Conservation (phyloP, 148 eudicot genomes). For the Hydrangea macrophylla region DNA sequence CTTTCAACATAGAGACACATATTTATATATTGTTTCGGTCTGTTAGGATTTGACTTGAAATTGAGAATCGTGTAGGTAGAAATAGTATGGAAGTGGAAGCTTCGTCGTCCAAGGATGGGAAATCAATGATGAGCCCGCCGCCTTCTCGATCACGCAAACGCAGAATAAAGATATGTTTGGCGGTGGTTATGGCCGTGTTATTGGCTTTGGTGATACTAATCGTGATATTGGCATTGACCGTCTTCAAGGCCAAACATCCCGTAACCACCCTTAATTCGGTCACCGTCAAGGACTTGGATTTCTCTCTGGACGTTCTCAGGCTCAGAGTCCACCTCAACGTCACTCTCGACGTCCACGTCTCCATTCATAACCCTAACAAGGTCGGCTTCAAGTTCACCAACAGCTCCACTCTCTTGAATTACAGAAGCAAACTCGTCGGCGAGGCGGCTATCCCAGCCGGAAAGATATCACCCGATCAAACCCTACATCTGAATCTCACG, state of each 20-base stretch:
- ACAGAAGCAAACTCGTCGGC: conserved; percentile 48
- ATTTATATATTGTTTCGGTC: too few species aligned
- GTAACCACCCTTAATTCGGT: conserved; percentile 45
- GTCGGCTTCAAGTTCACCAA: conserved; percentile 48
- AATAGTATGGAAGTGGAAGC: too few species aligned
- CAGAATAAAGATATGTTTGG: neutral
- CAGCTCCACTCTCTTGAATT: conserved; percentile 47
- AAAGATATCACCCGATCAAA: conserved; percentile 35
- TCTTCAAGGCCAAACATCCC: conserved; percentile 55
- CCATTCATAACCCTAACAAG: conserved; percentile 61
- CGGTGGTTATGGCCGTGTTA: conserved; percentile 1
- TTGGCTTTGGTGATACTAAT: conserved; percentile 22
- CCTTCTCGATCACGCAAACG: neutral
- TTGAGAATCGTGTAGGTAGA: too few species aligned
- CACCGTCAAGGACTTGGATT: conserved; percentile 35
- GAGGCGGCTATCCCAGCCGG: conserved; percentile 66
- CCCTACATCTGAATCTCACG: conserved; percentile 37
- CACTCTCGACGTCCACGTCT: conserved; percentile 34
- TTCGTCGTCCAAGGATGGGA: too few species aligned
- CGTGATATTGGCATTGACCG: conserved; percentile 52
- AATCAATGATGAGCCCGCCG: too few species aligned
- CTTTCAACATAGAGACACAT: too few species aligned
- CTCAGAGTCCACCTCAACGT: conserved; percentile 43
- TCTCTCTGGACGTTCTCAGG: conserved; percentile 31
- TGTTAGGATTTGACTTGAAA: too few species aligned